A percentile compares a stretch with the other conserved stretches of the same genome.
phyloP scores from a whole-genome alignment of 1,139 yeast genomes.

The Nadsonia commutata region DNA sequence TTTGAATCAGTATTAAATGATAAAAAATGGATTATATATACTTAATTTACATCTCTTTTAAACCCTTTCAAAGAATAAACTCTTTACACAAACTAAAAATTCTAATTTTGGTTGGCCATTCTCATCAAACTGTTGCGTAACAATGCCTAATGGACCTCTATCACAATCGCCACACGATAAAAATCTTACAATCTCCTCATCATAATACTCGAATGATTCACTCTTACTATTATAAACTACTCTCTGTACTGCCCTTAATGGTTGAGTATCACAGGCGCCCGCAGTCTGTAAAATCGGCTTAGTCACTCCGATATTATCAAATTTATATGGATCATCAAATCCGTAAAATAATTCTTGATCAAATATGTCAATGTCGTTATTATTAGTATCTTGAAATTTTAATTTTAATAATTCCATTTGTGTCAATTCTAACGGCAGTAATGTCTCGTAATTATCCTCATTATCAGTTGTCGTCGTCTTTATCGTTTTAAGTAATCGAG shows the following conservation, averaged over 20 bases:
- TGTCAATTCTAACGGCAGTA: neutral
- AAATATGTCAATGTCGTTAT: neutral
- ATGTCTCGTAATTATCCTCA: neutral
- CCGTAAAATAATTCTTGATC: slow-evolving; percentile 2
- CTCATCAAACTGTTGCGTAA: neutral
- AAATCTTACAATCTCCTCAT: slow-evolving; percentile 4
- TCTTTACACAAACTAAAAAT: neutral
- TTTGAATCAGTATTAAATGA: neutral
- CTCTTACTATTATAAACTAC: neutral
- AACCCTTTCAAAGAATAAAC: neutral
- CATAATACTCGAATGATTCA: slow-evolving; percentile 1
- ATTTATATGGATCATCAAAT: slow-evolving; percentile 5
- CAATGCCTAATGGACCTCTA: slow-evolving; percentile 5
- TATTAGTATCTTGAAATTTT: neutral
- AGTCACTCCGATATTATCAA: slow-evolving; percentile 6
- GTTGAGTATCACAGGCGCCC: neutral
- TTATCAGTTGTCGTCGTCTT: neutral
- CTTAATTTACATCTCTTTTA: neutral
- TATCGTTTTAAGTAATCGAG: neutral
- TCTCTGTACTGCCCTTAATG: neutral
- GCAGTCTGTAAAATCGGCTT: slow-evolving; percentile 1
- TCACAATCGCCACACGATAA: slow-evolving; percentile 6
- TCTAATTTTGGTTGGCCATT: neutral
- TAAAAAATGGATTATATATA: neutral
- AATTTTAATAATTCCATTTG: neutral